Base-by-base conservation (phyloP, 495 filamentous ascomycete genomes). In the Xylaria flabelliformis region DNA sequence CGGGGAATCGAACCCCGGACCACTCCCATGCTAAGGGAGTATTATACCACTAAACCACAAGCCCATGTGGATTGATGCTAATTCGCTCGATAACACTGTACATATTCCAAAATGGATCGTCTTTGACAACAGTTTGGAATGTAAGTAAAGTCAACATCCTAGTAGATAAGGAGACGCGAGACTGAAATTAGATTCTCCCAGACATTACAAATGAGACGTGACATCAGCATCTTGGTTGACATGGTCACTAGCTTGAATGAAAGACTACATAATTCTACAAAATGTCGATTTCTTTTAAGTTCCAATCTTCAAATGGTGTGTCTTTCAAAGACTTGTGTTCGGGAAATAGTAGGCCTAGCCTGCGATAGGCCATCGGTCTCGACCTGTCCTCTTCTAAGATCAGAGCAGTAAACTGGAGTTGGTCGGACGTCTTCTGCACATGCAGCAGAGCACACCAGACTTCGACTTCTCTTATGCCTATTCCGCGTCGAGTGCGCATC, bases 1-100 rank as follows among this genome's bases (percentile, higher is more conserved):
- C 85, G 81, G 85, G 85, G 83, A 87, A 86, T 87, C 84, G 85
- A 87, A 87, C 83, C 85, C 85, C 81, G 83, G 85, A 86, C 85
- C 84, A 84, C 85, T 82, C 83, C 83, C 83, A 71, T 71, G 69
- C 69, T 71, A 71, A 71, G 69, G 69, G 69, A 71, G 69, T 71
- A 71, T 71, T 71, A 65, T 71, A 71, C 61, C 69, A 71, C 61
- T 71, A 71, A 71, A 71, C 69, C 69, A 71, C 69, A 65, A 65
- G 69, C 69, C 69, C 69, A 29, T 53, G 69, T 62, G 55, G 69
- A 46, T 17, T 24, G 5, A 55, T 41, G n/a, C 8, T 17, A 15
- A 5, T 5, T 36, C 6, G 4, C 10, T 13, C 4, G 1, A 15
- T 29, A 32, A 19, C 0, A 32, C 9, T 2, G 12, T 32, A 24